Conservation (phyloP, 129 eudicot species). For the sunflower (Helianthus annuus) region DNA sequence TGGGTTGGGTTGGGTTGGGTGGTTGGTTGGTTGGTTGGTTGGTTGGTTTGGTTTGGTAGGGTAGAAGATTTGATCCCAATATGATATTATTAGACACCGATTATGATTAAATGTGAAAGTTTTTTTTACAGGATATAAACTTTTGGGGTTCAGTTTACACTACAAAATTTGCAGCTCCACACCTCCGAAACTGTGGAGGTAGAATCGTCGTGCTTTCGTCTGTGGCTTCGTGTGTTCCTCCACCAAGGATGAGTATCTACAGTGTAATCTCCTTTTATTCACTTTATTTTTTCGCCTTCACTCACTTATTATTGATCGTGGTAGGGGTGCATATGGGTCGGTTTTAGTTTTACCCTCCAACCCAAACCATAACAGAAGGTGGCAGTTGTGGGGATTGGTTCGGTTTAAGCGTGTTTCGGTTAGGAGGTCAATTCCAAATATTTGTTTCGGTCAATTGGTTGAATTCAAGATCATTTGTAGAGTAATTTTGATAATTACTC, state of each 20-base stretch:
- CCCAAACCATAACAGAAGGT: too few relatives aligned
- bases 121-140: constrained; percentile 51
- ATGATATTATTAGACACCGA: not conserved
- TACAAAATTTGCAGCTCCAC: constrained; percentile 56
- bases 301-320: too few relatives aligned
- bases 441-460: too few relatives aligned
- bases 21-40: not conserved
- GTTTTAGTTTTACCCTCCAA: too few relatives aligned
- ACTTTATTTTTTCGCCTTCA: too few relatives aligned
- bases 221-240: constrained; percentile 44
- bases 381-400: too few relatives aligned
- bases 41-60: not conserved
- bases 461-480: too few relatives aligned
- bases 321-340: too few relatives aligned
- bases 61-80: not conserved
- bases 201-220: constrained; percentile 54
- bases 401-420: too few relatives aligned
- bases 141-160: constrained; percentile 78
- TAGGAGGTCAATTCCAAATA: too few relatives aligned
- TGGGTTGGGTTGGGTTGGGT: too few relatives aligned
- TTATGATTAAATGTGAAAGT: not conserved
- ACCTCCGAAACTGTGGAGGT: constrained; percentile 54
- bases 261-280: constrained; percentile 27
- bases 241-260: constrained; percentile 59
- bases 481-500: too few relatives aligned